These are phyloP conservation scores for Juglanconis sp. DNA, from an alignment of 2,329 filamentous ascomycete genomes.

Conservation along the genomic window DNA sequence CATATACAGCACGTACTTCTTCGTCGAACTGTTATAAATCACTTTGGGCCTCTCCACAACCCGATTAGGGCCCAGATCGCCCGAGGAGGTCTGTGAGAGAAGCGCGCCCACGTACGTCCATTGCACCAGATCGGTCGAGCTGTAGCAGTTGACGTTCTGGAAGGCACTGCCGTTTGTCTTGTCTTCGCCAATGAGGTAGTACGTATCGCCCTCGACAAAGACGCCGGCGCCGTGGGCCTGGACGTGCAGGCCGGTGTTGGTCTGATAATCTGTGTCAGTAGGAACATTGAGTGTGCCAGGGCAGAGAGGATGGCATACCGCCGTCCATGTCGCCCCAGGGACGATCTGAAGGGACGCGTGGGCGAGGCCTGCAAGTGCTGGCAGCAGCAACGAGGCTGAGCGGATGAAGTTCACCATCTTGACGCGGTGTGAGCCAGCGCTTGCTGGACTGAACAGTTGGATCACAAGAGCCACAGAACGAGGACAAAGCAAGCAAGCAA, in stretches of 20 bases:
- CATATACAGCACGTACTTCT: conserved; percentile 64
- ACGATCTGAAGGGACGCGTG: conserved; percentile 28
- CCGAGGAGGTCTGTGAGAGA: conserved; percentile 48
- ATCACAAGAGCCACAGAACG: background rate
- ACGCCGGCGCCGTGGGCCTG: conserved; percentile 67
- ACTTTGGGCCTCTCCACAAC: conserved; percentile 69
- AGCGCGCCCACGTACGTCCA: conserved; percentile 61
- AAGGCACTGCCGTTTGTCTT: conserved; percentile 61
- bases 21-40: conserved; percentile 60
- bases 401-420: conserved; percentile 16
- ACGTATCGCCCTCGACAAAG: conserved; percentile 54
- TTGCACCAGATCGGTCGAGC: conserved; percentile 56
- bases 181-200: conserved; percentile 69
- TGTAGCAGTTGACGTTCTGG: conserved; percentile 68
- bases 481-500: background rate
- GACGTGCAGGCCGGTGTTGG: conserved; percentile 44
- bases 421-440: background rate
- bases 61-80: conserved; percentile 58
- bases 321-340: conserved; percentile 28
- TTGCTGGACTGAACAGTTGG: background rate
- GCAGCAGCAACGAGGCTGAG: conserved; percentile 21
- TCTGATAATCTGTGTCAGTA: conserved; percentile 2
- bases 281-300: background rate
- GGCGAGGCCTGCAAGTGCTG: conserved; percentile 18
- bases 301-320: conserved; percentile 14